Percentiles rank a stretch among this genome's conserved stretches.
Evolutionary conservation across 108 stramenopile species (phyloP).

Genomic region (Mediolabrus comicus): DNA sequence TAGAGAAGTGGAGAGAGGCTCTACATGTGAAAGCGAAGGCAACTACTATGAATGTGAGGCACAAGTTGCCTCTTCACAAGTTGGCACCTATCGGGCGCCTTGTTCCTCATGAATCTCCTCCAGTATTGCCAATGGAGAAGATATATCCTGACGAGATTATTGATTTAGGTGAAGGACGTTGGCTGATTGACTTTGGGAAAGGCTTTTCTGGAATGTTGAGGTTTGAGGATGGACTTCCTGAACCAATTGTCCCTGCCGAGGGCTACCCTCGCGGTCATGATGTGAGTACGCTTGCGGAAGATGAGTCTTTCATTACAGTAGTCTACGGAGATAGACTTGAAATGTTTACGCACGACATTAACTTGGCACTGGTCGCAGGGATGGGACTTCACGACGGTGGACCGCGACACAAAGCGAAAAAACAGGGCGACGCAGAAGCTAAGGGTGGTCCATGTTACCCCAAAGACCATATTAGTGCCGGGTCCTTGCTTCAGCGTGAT

Average conservation of each 20-base stretch:
- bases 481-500: slow-evolving; percentile 41
- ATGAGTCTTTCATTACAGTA: slow-evolving; percentile 41
- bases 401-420: slow-evolving; percentile 26
- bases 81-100: slow-evolving; percentile 41
- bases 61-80: slow-evolving; percentile 12
- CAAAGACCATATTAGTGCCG: slow-evolving; percentile 36
- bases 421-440: slow-evolving; percentile 17
- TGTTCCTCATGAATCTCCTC: slow-evolving; percentile 37
- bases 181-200: slow-evolving; percentile 56
- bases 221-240: slow-evolving; percentile 43
- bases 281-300: slow-evolving; percentile 21
- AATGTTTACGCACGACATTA: slow-evolving; percentile 34
- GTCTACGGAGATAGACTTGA: slow-evolving; percentile 38
- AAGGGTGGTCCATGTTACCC: slow-evolving; percentile 51
- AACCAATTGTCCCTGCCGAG: slow-evolving; percentile 34
- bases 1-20: slow-evolving; percentile 32
- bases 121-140: slow-evolving; percentile 37
- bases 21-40: slow-evolving; percentile 38
- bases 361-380: slow-evolving; percentile 39
- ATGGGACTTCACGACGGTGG: slow-evolving; percentile 47
- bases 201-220: slow-evolving; percentile 49
- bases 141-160: slow-evolving; percentile 41
- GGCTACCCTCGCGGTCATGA: slow-evolving; percentile 40
- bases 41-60: background rate
- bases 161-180: slow-evolving; percentile 34